A percentile compares a stretch with the other conserved stretches of the same genome.
These are phyloP conservation scores for Pythium catenulatum DNA, from an alignment of 352 stramenopile species.

Conservation along the genomic window DNA sequence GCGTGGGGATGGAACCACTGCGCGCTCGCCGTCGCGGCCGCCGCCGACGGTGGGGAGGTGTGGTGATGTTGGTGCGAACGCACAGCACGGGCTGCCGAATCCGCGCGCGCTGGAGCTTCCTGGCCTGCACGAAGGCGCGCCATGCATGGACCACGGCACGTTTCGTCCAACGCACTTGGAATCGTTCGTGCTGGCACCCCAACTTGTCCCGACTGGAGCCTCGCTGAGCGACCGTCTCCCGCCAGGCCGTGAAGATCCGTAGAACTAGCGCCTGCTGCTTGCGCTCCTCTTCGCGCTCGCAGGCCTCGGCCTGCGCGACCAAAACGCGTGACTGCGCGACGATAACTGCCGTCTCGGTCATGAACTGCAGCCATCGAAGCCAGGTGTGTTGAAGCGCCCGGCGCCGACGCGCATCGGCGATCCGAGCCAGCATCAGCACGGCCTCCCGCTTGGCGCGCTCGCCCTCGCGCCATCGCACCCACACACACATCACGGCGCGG, in stretches of 20 bases:
- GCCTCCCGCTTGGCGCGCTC: constrained; percentile 9
- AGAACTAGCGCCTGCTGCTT: not conserved
- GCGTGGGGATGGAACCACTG: not conserved
- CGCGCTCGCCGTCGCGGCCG: not conserved
- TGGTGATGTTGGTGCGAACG: not conserved
- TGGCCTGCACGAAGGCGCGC: not conserved
- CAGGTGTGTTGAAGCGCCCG: not conserved
- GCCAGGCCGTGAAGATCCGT: constrained; percentile 25
- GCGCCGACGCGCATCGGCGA: not conserved
- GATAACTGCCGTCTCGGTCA: not conserved
- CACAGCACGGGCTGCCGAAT: constrained; percentile 14
- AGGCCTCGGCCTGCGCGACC: not conserved
- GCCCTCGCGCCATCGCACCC: not conserved
- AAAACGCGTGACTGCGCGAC: constrained; percentile 7
- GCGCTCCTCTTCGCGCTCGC: not conserved
- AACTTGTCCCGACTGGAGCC: not conserved
- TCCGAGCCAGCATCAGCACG: not conserved
- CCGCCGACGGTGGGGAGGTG: not conserved
- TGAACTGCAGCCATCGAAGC: constrained; percentile 3
- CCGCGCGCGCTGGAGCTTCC: not conserved
- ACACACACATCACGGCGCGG: not conserved
- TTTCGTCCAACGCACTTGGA: not conserved
- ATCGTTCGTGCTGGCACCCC: not conserved
- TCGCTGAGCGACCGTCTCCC: not conserved
- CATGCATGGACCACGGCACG: not conserved